Evolutionary conservation across 1,284 basidiomycete species (phyloP), one percentile per base, ranked within the genome.

Genomic region (Tilletia caries): DNA sequence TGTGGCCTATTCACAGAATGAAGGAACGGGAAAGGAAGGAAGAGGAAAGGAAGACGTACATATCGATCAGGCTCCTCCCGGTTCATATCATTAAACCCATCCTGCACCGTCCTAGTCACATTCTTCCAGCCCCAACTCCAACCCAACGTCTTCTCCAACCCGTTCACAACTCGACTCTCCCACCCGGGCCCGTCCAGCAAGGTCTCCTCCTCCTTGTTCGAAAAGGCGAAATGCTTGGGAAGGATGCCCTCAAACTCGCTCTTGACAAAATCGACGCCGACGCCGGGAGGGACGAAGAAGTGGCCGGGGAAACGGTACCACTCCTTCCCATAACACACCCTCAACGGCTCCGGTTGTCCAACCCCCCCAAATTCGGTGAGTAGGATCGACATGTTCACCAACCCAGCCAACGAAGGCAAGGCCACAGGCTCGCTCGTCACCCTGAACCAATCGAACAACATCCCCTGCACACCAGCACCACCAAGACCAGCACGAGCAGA

Each of bases 241-340:
- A 98, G 86, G 81, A 94, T 88, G 18, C 94, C 95, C 70, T 90
- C 87, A 78, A 97, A 96, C 68, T 91, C 92, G 83, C 91, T 93
- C 86, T 92, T 90, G 81, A 98, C 86, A 85, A 93, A 98, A 72
- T 91, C 87, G 18, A 95, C 89, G 62, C 89, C 87, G 68, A 97
- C 86, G 20, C 89, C 91, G 68, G 91, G 88, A 1, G 95, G 94
- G 23, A 98, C 87, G 64, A 95, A 88, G 84, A 92, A 98, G 82
- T 91, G 91, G 0, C 91, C 89, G 0, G 95, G 93, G 86, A 95
- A 99, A 18, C 95, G 88, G 82, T 98, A 87, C 96, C 96, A 98
- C 84, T 98, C 95, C 81, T 95, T 92, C 41, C 91, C 93, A 68
- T 92, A 87, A 85, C 96, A 99, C 1, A 98, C 65, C 29, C 74